Percentiles rank a stretch among this genome's conserved stretches.
These are phyloP conservation scores for Exserohilum rostratum DNA, from an alignment of 2,329 filamentous ascomycete species.

Conservation along the genomic window DNA sequence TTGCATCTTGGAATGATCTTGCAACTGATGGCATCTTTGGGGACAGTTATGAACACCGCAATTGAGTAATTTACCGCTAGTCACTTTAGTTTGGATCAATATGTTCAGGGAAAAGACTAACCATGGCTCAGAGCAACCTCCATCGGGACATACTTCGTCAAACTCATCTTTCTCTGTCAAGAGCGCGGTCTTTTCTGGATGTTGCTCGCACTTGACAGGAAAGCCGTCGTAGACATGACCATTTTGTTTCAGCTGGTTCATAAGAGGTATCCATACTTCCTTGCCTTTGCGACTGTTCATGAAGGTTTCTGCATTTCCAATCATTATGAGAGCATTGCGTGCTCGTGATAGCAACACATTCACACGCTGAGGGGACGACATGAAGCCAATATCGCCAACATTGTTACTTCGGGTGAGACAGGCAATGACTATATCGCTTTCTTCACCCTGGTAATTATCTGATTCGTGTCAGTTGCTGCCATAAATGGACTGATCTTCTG, in stretches of 20 bases:
- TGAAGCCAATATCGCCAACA: slow-evolving; percentile 71
- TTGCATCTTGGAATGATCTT: slow-evolving; percentile 63
- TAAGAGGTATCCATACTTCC: slow-evolving; percentile 63
- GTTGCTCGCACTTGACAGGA: slow-evolving; percentile 44
- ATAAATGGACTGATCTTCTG: no score
- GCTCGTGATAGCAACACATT: slow-evolving; percentile 75
- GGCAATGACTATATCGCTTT: slow-evolving; percentile 73
- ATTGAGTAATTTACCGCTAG: slow-evolving; percentile 57
- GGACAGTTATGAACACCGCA: slow-evolving; percentile 67
- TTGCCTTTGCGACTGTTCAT: slow-evolving; percentile 63
- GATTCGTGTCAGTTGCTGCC: background rate
- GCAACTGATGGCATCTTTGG: slow-evolving; percentile 65
- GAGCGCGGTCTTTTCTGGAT: slow-evolving; percentile 49
- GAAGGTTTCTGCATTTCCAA: slow-evolving; percentile 74
- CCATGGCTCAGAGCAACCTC: slow-evolving; percentile 71
- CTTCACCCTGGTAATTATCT: slow-evolving; percentile 83
- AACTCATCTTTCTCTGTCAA: slow-evolving; percentile 64
- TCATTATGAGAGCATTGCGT: slow-evolving; percentile 68
- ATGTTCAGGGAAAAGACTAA: slow-evolving; percentile 43
- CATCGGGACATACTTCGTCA: slow-evolving; percentile 67
- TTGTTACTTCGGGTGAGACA: slow-evolving; percentile 72
- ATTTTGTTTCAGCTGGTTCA: slow-evolving; percentile 60
- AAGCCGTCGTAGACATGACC: slow-evolving; percentile 53
- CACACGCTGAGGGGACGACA: slow-evolving; percentile 67
- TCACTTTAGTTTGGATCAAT: slow-evolving; percentile 15